Evolutionary conservation across 768 basidiomycete genomes (phyloP), one percentile per base, ranked within the genome.

Genomic region (Gelatoporia subvermispora): DNA sequence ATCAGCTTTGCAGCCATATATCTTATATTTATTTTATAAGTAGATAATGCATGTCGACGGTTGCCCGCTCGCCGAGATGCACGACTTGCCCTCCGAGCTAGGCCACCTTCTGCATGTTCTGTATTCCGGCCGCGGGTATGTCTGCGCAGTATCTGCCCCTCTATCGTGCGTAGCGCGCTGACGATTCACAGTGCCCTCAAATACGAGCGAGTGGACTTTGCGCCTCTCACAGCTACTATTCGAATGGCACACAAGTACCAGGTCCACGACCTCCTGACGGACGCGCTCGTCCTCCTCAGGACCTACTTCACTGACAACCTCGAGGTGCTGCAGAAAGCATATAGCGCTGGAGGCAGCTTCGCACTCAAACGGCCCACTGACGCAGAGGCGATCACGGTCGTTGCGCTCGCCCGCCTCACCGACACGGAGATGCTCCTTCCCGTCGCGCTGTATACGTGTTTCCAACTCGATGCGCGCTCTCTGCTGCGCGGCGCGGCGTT

Each of bases 161-260:
- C 13, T 13, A 7, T 31, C 28, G 28, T 31, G 7, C 7, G 13
- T 13, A 31, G 7, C 28, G 28, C n/a, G 13, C 28, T 31, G 28
- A n/a, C n/a, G n/a, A n/a, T n/a, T n/a, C n/a, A 31, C 28, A 31
- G 28, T 13, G 5, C 5, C 28, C 13, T 31, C 28, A 5, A 13
- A 13, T 13, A 5, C 28, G 28, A 31, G 7, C 28, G 28, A 7
- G 28, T 13, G 28, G 28, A 41, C 15, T 54, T 41, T 11, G 22
- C 45, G 5, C 38, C 35, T 13, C 23, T 54, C 3, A 39, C 53
- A 0, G 47, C 45, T 9, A 41, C 38, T 24, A 47, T 52, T 1
- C 51, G 44, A 13, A 35, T 50, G 49, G 38, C 37, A 20, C 49
- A 50, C 43, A 50, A 45, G 38, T 50, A 50, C 35, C 37, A 20